Evolutionary conservation across 2,329 filamentous ascomycete genomes (phyloP).

Genomic region (Epichloe sibirici): DNA sequence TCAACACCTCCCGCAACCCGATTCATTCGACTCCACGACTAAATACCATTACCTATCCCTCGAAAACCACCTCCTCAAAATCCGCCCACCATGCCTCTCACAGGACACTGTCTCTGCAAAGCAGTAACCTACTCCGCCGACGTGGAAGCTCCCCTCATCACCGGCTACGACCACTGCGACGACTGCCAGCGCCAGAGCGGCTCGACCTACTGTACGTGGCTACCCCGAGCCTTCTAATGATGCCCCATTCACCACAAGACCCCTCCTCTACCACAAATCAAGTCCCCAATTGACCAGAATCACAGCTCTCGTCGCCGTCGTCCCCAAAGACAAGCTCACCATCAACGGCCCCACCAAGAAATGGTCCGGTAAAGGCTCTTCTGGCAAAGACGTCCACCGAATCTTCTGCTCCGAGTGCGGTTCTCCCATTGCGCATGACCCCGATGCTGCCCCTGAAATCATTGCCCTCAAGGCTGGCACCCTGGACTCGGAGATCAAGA

Average conservation of each 20-base stretch:
- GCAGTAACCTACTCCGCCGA: conserved; percentile 55
- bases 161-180: conserved; percentile 60
- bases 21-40: background rate
- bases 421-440: conserved; percentile 58
- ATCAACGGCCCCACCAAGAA: conserved; percentile 54
- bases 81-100: conserved; percentile 44
- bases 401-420: conserved; percentile 60
- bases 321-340: conserved; percentile 52
- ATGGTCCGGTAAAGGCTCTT: conserved; percentile 46
- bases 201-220: conserved; percentile 50
- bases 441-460: conserved; percentile 56
- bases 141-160: conserved; percentile 38
- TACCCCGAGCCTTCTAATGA: background rate
- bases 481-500: conserved; percentile 51
- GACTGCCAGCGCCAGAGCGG: conserved; percentile 61
- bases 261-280: background rate
- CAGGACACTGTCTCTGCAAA: conserved; percentile 60
- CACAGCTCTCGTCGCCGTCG: conserved; percentile 52
- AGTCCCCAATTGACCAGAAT: background rate
- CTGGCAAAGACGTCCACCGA: conserved; percentile 52
- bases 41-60: too few relatives aligned
- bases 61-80: background rate
- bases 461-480: conserved; percentile 58
- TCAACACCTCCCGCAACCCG: background rate
- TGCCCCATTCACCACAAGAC: background rate